A percentile compares a stretch with the other conserved stretches of the same genome.
Evolutionary conservation across 1,139 yeast species (phyloP).

Genomic region (Candida sp.): DNA sequence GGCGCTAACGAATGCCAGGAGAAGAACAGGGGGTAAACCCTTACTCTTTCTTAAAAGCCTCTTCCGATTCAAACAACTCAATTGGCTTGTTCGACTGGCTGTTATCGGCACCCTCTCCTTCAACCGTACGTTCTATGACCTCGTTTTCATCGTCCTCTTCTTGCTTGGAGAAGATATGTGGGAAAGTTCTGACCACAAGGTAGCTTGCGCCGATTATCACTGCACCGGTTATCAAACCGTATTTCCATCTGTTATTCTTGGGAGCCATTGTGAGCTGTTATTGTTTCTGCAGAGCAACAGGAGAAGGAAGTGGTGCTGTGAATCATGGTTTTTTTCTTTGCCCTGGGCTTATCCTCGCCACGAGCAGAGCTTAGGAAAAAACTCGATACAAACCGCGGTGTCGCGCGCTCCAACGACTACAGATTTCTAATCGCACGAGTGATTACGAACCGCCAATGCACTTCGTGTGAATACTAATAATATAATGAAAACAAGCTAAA

Average conservation of each 20-base stretch:
- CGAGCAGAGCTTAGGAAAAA: too few relatives aligned
- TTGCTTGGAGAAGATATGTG: slow-evolving; percentile 33
- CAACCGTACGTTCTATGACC: slow-evolving; percentile 2
- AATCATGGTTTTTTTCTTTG: neutral
- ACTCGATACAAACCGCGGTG: too few relatives aligned
- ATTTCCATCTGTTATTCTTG: slow-evolving; percentile 11
- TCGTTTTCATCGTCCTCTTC: slow-evolving; percentile 18
- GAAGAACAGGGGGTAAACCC: neutral
- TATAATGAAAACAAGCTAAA: neutral
- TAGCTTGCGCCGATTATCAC: slow-evolving; percentile 49
- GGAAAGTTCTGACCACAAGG: slow-evolving; percentile 53
- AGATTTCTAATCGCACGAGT: too few relatives aligned
- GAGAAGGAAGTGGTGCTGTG: slow-evolving; percentile 6
- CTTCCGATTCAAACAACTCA: slow-evolving; percentile 19
- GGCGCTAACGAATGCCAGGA: neutral
- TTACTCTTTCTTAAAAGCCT: slow-evolving; percentile 6
- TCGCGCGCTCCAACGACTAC: too few relatives aligned
- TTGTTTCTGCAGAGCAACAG: neutral
- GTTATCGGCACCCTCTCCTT: slow-evolving; percentile 25
- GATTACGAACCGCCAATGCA: too few relatives aligned
- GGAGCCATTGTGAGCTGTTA: neutral
- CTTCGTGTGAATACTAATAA: neutral
- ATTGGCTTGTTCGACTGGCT: slow-evolving; percentile 24
- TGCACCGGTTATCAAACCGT: slow-evolving; percentile 39
- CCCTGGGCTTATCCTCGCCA: too few relatives aligned